Percentiles rank a stretch among this genome's conserved stretches.
These are phyloP conservation scores for Chaetoceros muelleri DNA, from an alignment of 108 stramenopile species.

Conservation along the genomic window DNA sequence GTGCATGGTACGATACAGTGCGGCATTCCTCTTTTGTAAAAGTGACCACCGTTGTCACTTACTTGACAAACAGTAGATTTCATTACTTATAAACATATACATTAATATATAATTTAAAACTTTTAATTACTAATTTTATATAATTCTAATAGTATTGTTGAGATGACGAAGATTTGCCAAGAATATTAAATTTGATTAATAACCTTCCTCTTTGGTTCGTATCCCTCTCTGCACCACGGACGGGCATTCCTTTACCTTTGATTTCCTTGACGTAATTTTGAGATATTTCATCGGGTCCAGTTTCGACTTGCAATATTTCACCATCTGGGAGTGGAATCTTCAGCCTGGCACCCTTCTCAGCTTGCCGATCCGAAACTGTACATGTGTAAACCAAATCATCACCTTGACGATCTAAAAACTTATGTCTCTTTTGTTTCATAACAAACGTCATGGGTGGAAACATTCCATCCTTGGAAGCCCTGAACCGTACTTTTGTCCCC, in stretches of 20 bases:
- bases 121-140: no score
- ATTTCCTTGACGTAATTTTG: neutral
- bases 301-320: conserved; percentile 25
- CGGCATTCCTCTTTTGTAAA: no score
- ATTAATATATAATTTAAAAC: no score
- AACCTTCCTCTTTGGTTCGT: no score
- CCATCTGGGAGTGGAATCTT: conserved; percentile 55
- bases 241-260: neutral
- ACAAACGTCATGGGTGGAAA: conserved; percentile 65
- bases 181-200: no score
- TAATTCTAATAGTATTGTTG: no score
- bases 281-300: neutral
- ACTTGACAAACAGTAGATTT: no score
- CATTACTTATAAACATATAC: no score
- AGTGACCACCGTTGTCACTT: no score
- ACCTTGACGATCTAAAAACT: conserved; percentile 34
- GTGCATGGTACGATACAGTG: no score
- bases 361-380: conserved; percentile 31
- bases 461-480: conserved; percentile 10
- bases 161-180: no score
- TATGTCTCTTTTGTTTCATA: conserved; percentile 51
- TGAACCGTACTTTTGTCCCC: conserved; percentile 67
- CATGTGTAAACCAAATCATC: conserved; percentile 53
- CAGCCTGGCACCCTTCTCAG: conserved; percentile 27
- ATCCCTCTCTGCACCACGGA: no score